Evolutionary conservation across 371 early-diverging fungal species (phyloP).

Genomic region (Choanephora cucurbitarum): DNA sequence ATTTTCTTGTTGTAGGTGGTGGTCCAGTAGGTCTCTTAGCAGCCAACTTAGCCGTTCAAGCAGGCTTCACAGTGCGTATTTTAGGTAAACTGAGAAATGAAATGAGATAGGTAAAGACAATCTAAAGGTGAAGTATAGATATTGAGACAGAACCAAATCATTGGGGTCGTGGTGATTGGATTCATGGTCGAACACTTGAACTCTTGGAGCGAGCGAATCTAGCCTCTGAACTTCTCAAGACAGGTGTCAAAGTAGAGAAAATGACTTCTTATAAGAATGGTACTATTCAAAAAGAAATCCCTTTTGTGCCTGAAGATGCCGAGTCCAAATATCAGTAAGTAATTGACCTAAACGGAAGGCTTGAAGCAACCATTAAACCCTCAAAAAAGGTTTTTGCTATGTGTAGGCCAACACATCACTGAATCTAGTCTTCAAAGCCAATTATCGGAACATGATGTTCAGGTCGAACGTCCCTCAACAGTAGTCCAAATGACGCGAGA

Average conservation of each 20-base stretch:
- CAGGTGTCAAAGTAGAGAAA: slow-evolving; percentile 47
- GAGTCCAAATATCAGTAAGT: slow-evolving; percentile 51
- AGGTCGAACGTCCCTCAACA: slow-evolving; percentile 47
- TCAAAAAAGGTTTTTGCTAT: slow-evolving; percentile 33
- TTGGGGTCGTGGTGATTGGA: slow-evolving; percentile 55
- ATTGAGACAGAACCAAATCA: slow-evolving; percentile 49
- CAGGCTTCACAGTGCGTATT: slow-evolving; percentile 41
- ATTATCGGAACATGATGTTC: slow-evolving; percentile 33
- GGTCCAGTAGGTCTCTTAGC: slow-evolving; percentile 51
- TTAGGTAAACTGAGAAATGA: slow-evolving; percentile 26
- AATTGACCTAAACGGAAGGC: too few relatives aligned
- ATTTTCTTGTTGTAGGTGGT: slow-evolving; percentile 48
- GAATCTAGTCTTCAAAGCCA: slow-evolving; percentile 40
- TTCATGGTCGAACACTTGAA: slow-evolving; percentile 49
- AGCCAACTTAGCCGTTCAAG: slow-evolving; percentile 40
- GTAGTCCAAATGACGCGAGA: slow-evolving; percentile 28
- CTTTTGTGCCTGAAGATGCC: slow-evolving; percentile 46
- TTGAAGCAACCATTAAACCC: neutral
- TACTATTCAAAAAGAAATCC: slow-evolving; percentile 30
- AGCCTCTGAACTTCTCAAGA: slow-evolving; percentile 33
- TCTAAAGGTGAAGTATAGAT: slow-evolving; percentile 15
- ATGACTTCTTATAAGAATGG: slow-evolving; percentile 43
- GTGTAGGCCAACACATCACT: slow-evolving; percentile 53
- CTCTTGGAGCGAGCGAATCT: slow-evolving; percentile 39
- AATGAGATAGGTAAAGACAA: neutral